Conservation (phyloP, 768 basidiomycete species). For the Suillus placidus region DNA sequence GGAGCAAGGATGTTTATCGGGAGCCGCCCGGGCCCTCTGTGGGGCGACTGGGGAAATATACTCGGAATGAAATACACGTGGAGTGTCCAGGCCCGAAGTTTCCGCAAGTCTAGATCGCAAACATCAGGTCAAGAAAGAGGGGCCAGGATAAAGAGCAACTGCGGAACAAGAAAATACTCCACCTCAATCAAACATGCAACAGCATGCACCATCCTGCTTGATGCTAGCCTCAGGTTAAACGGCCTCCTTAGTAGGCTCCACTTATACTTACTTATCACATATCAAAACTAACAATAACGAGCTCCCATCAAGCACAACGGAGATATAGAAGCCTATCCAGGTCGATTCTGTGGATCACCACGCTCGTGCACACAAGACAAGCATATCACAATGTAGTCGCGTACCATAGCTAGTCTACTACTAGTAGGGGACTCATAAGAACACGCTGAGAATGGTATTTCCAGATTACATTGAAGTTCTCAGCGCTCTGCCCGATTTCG, state of each 20-base stretch:
- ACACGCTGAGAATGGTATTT: conserved; percentile 6
- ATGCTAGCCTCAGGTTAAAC: background rate
- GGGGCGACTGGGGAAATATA: conserved; percentile 4
- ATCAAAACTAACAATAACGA: background rate
- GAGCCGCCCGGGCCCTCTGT: background rate
- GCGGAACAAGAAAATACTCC: background rate
- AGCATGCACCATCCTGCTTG: background rate
- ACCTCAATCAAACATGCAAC: background rate
- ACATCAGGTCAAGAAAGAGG: background rate
- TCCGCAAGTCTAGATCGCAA: background rate
- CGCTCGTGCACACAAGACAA: background rate
- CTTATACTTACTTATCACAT: background rate
- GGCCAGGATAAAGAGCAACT: background rate
- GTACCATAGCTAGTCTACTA: background rate
- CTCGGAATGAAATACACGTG: conserved; percentile 1
- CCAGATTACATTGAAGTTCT: background rate
- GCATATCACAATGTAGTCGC: background rate
- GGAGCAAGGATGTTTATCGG: background rate
- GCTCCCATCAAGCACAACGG: background rate
- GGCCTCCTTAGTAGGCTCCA: background rate
- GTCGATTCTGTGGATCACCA: conserved; percentile 3
- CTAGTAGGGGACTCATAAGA: background rate
- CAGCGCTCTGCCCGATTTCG: background rate
- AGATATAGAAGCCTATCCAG: background rate
- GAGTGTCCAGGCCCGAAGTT: background rate